Conservation (phyloP, 2,329 filamentous ascomycete genomes). For the Graphiopsis chlorocephala region DNA sequence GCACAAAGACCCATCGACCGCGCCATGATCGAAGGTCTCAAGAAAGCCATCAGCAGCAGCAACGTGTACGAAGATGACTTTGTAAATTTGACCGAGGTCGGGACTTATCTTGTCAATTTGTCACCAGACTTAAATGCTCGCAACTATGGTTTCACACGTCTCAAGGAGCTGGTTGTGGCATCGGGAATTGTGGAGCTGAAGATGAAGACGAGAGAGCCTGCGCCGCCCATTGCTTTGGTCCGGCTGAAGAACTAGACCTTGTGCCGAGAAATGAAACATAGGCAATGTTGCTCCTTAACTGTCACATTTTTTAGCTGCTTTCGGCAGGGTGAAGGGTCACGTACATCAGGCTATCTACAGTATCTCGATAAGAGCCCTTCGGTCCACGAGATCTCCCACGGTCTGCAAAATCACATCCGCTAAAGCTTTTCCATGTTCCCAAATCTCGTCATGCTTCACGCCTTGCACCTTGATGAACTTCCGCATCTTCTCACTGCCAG, state of each 20-base stretch:
- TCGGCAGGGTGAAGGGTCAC: too few species aligned
- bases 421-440: slow-evolving; percentile 58
- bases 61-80: slow-evolving; percentile 25
- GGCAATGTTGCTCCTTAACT: not conserved
- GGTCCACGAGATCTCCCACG: slow-evolving; percentile 19
- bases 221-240: slow-evolving; percentile 3
- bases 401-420: slow-evolving; percentile 40
- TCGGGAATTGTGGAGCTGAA: slow-evolving; percentile 3
- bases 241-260: not conserved
- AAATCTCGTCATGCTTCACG: slow-evolving; percentile 60
- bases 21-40: slow-evolving; percentile 21
- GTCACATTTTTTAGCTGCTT: not conserved
- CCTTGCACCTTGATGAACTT: slow-evolving; percentile 52
- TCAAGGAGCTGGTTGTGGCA: not conserved
- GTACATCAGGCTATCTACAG: not conserved
- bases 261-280: not conserved
- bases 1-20: slow-evolving; percentile 21
- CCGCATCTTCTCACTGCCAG: slow-evolving; percentile 29
- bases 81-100: slow-evolving; percentile 30
- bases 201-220: not conserved
- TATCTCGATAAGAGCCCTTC: not conserved
- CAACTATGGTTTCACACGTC: slow-evolving; percentile 28
- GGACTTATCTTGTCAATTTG: slow-evolving; percentile 23
- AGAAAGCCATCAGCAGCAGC: slow-evolving; percentile 20
- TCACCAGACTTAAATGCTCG: slow-evolving; percentile 29